Base-by-base conservation (phyloP, 208 protist species). In the Acanthamoeba healyi region DNA sequence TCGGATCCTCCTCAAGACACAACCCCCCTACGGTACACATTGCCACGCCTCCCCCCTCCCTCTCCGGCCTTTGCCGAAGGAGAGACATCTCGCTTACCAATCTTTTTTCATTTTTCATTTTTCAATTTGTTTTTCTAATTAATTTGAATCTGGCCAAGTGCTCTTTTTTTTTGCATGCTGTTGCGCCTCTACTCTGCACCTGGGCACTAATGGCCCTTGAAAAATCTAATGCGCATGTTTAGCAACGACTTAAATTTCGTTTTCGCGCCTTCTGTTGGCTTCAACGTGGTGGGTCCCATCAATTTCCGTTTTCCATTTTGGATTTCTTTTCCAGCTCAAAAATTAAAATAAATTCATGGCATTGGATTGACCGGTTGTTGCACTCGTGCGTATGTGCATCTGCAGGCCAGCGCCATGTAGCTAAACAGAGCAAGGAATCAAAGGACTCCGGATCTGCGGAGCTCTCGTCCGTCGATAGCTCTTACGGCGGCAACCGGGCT, bases 21-120 rank as follows among this genome's bases (percentile, higher is more conserved):
- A 84, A 38, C 74, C 84, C 22, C 84, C 84, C 32, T 74, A 91
- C 26, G 84, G 84, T 91, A 70, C 82, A 14, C 54, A 61, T 61
- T n/a, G 54, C 54, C 54, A n/a, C 17, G 10, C 54, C 54, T 17
- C 24, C 22, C 3, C 14, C 44, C 44, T 14, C 14, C 14, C 14
- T 51, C 44, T 51, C 44, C 4, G 14, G 4, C 44, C 44, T 14
- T 51, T 14, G 44, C 44, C 44, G n/a, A n/a, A n/a, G n/a, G n/a
- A n/a, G n/a, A n/a, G n/a, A n/a, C n/a, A n/a, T n/a, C n/a, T n/a
- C n/a, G n/a, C n/a, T 54, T 54, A 54, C 6, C 15, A 54, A 54
- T 15, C 54, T 61, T 26, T 61, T 24, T 61, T 7, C 22, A 61
- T 24, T 19, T 61, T 61, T 49, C 44, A 49, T 49, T 49, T 49